Evolutionary conservation across 2,329 filamentous ascomycete species (phyloP).

Genomic region (Ophioceras dolichostomum): DNA sequence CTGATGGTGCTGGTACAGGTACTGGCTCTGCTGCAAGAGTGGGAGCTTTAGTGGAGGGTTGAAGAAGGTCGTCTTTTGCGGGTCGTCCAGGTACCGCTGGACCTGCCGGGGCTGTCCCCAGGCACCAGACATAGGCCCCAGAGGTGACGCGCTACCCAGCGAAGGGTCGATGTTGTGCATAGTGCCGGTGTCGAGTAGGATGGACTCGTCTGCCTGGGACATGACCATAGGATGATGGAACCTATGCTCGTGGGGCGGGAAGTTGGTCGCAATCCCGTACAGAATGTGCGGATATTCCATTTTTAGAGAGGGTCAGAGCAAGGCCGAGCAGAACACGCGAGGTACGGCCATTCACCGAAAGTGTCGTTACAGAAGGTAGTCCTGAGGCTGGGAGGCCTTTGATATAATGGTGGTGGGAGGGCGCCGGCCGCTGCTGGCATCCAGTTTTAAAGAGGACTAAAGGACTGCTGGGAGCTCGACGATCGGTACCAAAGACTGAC

Average conservation of each 20-base stretch:
- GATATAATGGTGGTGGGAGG: not conserved
- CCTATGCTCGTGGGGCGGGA: not conserved
- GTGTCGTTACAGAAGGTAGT: no score
- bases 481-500: no score
- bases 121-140: not conserved
- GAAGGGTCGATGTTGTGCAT: constrained; percentile 13
- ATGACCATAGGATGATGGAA: not conserved
- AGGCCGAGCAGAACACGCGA: no score
- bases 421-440: not conserved
- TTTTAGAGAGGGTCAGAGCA: not conserved
- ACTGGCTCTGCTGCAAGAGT: constrained; percentile 3
- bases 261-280: not conserved
- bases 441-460: no score
- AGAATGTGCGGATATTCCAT: not conserved
- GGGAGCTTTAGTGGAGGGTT: constrained; percentile 10
- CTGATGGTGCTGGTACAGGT: constrained; percentile 2
- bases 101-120: constrained; percentile 12
- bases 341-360: no score
- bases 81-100: constrained; percentile 16
- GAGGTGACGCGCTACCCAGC: constrained; percentile 12
- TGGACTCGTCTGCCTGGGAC: not conserved
- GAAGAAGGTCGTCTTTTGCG: constrained; percentile 14
- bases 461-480: no score
- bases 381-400: not conserved
- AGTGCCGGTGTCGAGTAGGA: not conserved